Base-by-base conservation (phyloP, 306 rosid genomes). In the Cucumis cinereus region DNA sequence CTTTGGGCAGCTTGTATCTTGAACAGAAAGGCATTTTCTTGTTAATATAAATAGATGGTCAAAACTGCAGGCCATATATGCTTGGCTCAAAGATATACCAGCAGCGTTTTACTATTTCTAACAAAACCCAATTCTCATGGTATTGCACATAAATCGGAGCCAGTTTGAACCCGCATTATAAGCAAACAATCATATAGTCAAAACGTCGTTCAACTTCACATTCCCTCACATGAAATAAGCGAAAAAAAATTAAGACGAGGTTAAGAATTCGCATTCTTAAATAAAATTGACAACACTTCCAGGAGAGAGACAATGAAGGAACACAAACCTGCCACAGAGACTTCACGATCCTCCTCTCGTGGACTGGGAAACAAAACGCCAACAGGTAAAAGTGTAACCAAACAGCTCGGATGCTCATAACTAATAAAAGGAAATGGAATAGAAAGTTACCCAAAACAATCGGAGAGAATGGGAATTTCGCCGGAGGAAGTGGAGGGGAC, bases 261-360 rank as follows among this genome's bases (percentile, higher is more conserved):
- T 9, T 53, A 73, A 8, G n/a, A 54, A 30, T 10, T 28, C 10
- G 14, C 62, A 22, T 47, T 67, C 74, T 28, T 68, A 55, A 35
- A 22, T 68, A 6, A 67, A 67, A 67, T 40, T 67, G n/a, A 67
- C 10, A 33, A 11, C 22, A 36, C 50, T 19, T n/a, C n/a, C 28
- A 64, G 61, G 17, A 7, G 69, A 77, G 59, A 58, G 72, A 77
- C 10, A n/a, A 75, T 47, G 76, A 50, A 59, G 33, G 82, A 75
- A 58, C 83, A 77, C 84, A 81, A 85, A 93, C 98, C 98, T 88
- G 97, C 76, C 8, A 93, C 88, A 33, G 81, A 70, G 82, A 79
- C 80, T 80, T 83, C 91, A 3, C 79, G 83, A 58, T 84, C 92
- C 77, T 79, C 90, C 68, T 88, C 94, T 79, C 72, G 86, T 75